phyloP scores from a whole-genome alignment of 2,329 filamentous ascomycete genomes.

The Colletotrichum costaricense region DNA sequence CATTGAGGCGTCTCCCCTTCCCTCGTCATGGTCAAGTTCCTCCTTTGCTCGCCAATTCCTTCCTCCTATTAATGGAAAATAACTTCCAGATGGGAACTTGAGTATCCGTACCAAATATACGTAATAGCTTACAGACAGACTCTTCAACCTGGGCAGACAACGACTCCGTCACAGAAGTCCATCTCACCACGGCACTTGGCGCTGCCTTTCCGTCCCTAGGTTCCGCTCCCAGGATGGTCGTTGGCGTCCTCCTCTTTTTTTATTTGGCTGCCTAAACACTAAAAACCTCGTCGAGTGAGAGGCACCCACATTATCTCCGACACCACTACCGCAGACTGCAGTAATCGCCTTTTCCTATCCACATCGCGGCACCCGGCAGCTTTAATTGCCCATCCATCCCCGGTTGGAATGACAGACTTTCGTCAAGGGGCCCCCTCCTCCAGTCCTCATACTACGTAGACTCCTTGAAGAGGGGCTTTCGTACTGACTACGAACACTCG shows the following conservation, averaged over 20 bases:
- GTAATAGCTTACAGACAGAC: background rate
- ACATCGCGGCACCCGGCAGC: background rate
- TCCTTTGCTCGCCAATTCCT: background rate
- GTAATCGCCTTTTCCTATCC: background rate
- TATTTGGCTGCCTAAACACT: conserved; percentile 34
- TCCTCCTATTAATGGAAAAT: background rate
- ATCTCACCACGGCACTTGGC: background rate
- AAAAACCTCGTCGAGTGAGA: conserved; percentile 18
- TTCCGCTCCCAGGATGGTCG: background rate
- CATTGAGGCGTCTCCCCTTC: background rate
- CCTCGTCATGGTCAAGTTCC: background rate
- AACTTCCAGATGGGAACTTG: background rate
- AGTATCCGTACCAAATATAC: too few species aligned
- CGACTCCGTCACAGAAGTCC: background rate
- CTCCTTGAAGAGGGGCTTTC: background rate
- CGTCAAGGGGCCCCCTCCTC: background rate
- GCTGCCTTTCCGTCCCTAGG: background rate
- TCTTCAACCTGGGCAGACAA: background rate
- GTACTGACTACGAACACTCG: background rate
- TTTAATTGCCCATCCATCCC: background rate
- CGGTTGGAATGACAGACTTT: background rate
- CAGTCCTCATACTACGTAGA: too few species aligned
- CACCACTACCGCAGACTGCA: background rate
- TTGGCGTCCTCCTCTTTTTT: conserved; percentile 13
- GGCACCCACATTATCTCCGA: conserved; percentile 22